These are phyloP conservation scores for Tylopilus balloui DNA, from an alignment of 768 basidiomycete genomes.

Conservation along the genomic window DNA sequence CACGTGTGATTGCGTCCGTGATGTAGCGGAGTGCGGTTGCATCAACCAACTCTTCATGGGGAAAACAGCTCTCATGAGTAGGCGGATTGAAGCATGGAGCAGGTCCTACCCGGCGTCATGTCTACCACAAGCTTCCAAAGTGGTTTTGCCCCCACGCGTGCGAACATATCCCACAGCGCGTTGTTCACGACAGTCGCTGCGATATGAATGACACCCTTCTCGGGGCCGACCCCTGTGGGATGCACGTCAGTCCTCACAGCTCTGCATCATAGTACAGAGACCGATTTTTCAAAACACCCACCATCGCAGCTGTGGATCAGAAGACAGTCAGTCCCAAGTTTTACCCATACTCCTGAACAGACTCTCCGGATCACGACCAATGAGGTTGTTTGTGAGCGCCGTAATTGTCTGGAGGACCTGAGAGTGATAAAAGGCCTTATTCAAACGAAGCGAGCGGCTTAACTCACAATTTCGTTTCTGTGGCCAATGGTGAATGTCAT, in stretches of 20 bases:
- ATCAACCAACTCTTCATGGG: conserved; percentile 71
- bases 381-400: conserved; percentile 72
- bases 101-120: conserved; percentile 64
- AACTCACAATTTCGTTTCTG: conserved; percentile 83
- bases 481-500: conserved; percentile 95
- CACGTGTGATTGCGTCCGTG: conserved; percentile 86
- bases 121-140: conserved; percentile 93
- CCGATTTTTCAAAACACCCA: conserved; percentile 22
- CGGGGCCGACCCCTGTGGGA: conserved; percentile 76
- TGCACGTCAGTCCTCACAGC: not conserved
- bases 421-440: conserved; percentile 1
- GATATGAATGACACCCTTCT: conserved; percentile 93
- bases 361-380: conserved; percentile 76
- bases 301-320: conserved; percentile 92
- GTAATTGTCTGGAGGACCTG: conserved; percentile 81
- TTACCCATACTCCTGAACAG: conserved; percentile 90
- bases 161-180: conserved; percentile 93
- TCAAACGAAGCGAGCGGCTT: not conserved
- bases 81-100: not conserved
- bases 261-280: not conserved
- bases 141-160: conserved; percentile 74
- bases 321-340: conserved; percentile 81
- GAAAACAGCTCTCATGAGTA: not conserved
- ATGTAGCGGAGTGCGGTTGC: conserved; percentile 85
- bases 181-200: conserved; percentile 88